Base-by-base conservation (phyloP, 1,139 yeast species). In the Debaryomyces singareniensis region DNA sequence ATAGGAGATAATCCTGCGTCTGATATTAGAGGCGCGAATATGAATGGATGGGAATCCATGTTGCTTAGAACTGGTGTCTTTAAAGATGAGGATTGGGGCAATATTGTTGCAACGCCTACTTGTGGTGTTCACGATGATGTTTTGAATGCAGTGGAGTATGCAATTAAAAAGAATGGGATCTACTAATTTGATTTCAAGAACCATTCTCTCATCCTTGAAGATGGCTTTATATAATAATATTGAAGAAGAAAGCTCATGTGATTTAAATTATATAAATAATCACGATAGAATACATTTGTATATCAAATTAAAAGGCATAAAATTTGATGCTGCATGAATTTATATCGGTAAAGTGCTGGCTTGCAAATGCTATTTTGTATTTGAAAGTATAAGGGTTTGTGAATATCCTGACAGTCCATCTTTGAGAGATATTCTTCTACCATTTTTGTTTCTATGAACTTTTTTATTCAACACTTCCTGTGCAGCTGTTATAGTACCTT, bases 1-100 rank as follows among this genome's bases (percentile, higher is more conserved):
- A 84, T 91, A 18, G 98, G 98, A 15, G 98, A 91, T 55, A 91
- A 91, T 53, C 97, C 96, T 2, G 91, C 80, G 16, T 77, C 89
- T 30, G 98, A 91, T 50, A 91, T 91, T 29, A 68, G 70, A 38
- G 98, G 98, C 0, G 98, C 96, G 2, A 80, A 82, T 45, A 65
- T 65, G 35, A 77, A 78, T 49, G 95, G 96, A 2, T 91, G 97
- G 97, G 76, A 80, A 30, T 78, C 91, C 13, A 70, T 86, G 27
- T 68, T 91, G 27, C 85, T 91, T 24, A 67, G 79, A 39, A 83
- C 96, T 0, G 98, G 98, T 0, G 97, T 91, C 3, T 91, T 75
- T 50, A 64, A 67, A 35, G 91, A 81, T 40, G 78, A 75, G 4
- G 93, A 84, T 45, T 59, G 74, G 51, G 54, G 49, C 12, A 36